These are phyloP conservation scores for Myriosclerotinia scirpicola DNA, from an alignment of 2,329 filamentous ascomycete genomes.

Conservation along the genomic window DNA sequence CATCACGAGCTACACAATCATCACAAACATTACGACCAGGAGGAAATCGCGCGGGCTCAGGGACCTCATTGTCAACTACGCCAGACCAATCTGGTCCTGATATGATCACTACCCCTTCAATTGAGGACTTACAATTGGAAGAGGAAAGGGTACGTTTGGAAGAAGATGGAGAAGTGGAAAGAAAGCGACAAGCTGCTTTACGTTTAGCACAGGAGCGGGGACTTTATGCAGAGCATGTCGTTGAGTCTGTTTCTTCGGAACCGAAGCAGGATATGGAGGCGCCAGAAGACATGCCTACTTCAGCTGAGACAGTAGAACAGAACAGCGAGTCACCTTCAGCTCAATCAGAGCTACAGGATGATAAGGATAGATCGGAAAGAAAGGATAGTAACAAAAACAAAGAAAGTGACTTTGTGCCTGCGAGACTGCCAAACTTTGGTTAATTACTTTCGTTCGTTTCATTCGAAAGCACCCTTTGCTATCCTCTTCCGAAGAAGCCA, in stretches of 20 bases:
- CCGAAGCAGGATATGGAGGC: conserved; percentile 28
- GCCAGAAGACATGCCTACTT: conserved; percentile 23
- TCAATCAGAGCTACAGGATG: neutral
- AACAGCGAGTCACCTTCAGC: neutral
- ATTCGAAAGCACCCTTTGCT: neutral
- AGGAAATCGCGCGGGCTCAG: conserved; percentile 30
- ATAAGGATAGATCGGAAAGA: neutral
- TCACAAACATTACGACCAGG: conserved; percentile 33
- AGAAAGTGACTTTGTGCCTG: conserved; percentile 53
- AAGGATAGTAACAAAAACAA: neutral
- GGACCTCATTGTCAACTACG: conserved; percentile 40
- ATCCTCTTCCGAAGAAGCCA: conserved; percentile 31
- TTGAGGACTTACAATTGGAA: conserved; percentile 54
- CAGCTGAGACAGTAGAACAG: neutral
- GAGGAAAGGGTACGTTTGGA: conserved; percentile 49
- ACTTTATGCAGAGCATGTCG: conserved; percentile 43
- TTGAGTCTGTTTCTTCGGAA: conserved; percentile 26
- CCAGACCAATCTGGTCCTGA: conserved; percentile 41
- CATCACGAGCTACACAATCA: conserved; percentile 50
- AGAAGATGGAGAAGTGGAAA: conserved; percentile 55
- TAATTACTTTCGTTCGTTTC: conserved; percentile 24
- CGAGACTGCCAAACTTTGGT: conserved; percentile 57
- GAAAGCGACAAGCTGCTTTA: conserved; percentile 53
- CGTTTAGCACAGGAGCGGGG: conserved; percentile 53
- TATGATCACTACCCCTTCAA: conserved; percentile 46